phyloP scores from a whole-genome alignment of 192 early-diverging fungal genomes.

The Coemansia sp. region DNA sequence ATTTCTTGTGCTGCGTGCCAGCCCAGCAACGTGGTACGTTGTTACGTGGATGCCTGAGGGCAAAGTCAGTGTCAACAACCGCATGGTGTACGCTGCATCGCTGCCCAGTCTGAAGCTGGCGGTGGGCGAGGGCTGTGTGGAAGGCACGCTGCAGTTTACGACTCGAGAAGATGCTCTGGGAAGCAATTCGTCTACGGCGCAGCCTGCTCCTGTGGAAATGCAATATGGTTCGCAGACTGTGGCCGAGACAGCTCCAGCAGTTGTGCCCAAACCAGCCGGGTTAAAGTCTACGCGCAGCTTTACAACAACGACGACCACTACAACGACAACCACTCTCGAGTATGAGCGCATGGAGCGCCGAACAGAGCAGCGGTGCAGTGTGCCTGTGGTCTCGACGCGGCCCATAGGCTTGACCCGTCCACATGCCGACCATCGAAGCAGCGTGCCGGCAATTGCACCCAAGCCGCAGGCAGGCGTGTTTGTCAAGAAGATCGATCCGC shows the following conservation, averaged over 20 bases:
- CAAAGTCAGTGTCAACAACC: constrained; percentile 46
- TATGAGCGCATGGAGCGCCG: neutral
- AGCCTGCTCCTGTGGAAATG: neutral
- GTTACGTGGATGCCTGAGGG: constrained; percentile 57
- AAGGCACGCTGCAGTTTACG: constrained; percentile 41
- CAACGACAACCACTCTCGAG: constrained; percentile 6
- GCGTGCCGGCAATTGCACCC: neutral
- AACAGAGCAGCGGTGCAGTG: neutral
- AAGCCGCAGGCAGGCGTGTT: constrained; percentile 33
- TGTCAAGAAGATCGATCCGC: constrained; percentile 44
- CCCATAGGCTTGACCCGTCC: neutral
- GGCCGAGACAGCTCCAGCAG: constrained; percentile 8
- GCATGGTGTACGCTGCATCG: constrained; percentile 57
- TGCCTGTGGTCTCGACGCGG: neutral
- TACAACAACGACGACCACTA: neutral
- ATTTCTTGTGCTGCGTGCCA: constrained; percentile 46
- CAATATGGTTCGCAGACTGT: neutral
- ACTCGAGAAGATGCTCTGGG: constrained; percentile 45
- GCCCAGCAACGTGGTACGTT: constrained; percentile 41
- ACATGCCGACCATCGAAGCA: neutral
- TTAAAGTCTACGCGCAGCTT: constrained; percentile 10
- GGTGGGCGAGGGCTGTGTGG: constrained; percentile 36
- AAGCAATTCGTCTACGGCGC: neutral
- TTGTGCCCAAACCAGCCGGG: constrained; percentile 37
- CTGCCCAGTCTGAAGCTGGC: constrained; percentile 48